phyloP scores from a whole-genome alignment of 1,284 basidiomycete species.

The Irpex sp. region DNA sequence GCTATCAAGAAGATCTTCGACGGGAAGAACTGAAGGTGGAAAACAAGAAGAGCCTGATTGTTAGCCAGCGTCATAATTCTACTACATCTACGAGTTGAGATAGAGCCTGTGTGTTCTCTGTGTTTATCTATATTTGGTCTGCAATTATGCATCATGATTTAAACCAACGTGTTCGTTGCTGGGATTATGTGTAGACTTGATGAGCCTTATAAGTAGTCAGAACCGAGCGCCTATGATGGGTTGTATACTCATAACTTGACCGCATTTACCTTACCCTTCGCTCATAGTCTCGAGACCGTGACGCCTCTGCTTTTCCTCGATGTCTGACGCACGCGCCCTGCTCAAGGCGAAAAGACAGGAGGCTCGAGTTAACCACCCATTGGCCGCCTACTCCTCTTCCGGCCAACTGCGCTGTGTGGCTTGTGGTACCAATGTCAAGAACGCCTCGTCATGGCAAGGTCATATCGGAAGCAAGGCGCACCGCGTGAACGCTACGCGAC shows the following conservation, averaged over 20 bases:
- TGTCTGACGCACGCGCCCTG: conserved; percentile 72
- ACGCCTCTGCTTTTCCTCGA: conserved; percentile 24
- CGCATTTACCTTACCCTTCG: neutral
- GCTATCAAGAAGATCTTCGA: conserved; percentile 76
- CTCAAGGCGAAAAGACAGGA: conserved; percentile 77
- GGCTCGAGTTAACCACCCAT: conserved; percentile 63
- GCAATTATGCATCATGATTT: neutral
- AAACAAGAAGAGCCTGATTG: neutral
- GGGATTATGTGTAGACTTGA: neutral
- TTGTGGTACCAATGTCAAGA: conserved; percentile 63
- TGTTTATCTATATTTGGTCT: neutral
- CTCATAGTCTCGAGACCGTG: neutral
- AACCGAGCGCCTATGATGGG: too few relatives aligned
- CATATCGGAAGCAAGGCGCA: conserved; percentile 80
- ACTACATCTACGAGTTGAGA: neutral
- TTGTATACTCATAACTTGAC: too few relatives aligned
- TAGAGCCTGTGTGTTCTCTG: neutral
- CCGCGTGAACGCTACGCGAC: conserved; percentile 54
- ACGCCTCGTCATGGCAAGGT: conserved; percentile 79
- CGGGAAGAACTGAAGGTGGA: conserved; percentile 36
- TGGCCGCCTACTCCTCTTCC: conserved; percentile 59
- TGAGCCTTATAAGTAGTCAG: too few relatives aligned
- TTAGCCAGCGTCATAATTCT: neutral
- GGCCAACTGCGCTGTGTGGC: conserved; percentile 69
- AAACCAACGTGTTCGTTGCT: neutral